These are phyloP conservation scores for Yamadazyma nakazawae DNA, from an alignment of 805 yeast genomes.

Conservation along the genomic window DNA sequence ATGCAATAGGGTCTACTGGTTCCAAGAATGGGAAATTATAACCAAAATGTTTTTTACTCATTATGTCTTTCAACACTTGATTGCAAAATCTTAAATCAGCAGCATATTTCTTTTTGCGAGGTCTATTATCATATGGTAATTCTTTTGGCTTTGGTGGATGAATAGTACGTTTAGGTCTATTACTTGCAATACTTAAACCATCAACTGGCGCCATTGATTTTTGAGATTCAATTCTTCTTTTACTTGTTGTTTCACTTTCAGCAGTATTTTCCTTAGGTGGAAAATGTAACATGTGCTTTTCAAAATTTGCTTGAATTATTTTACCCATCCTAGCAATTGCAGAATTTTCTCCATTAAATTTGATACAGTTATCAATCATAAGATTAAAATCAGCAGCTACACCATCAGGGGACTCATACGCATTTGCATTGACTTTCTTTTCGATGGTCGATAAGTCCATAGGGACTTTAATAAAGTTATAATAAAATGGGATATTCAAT, in stretches of 20 bases:
- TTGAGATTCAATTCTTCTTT: constrained; percentile 18
- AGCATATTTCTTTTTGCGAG: constrained; percentile 86
- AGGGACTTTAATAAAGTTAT: constrained; percentile 77
- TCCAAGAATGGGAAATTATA: constrained; percentile 86
- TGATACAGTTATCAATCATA: constrained; percentile 78
- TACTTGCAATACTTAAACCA: constrained; percentile 53
- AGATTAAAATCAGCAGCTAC: constrained; percentile 75
- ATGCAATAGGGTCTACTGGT: constrained; percentile 94
- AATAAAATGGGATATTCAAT: constrained; percentile 86
- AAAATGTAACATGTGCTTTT: constrained; percentile 87
- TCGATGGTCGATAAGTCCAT: constrained; percentile 95
- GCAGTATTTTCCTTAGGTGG: constrained; percentile 54
- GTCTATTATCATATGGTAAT: constrained; percentile 85
- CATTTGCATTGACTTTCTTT: constrained; percentile 63
- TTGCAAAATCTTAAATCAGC: constrained; percentile 86
- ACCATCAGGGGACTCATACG: constrained; percentile 67
- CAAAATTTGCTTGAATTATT: constrained; percentile 86
- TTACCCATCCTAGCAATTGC: constrained; percentile 89
- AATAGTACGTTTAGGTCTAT: constrained; percentile 91
- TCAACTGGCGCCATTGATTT: neutral
- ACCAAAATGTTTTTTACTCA: constrained; percentile 76
- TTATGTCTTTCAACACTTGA: constrained; percentile 76
- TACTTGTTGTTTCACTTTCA: constrained; percentile 11
- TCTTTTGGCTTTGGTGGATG: constrained; percentile 97
- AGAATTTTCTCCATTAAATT: constrained; percentile 82